Percentiles rank a stretch among this genome's conserved stretches.
These are phyloP conservation scores for Osmanthus fragrans DNA, from an alignment of 257 asterid species.

Conservation along the genomic window DNA sequence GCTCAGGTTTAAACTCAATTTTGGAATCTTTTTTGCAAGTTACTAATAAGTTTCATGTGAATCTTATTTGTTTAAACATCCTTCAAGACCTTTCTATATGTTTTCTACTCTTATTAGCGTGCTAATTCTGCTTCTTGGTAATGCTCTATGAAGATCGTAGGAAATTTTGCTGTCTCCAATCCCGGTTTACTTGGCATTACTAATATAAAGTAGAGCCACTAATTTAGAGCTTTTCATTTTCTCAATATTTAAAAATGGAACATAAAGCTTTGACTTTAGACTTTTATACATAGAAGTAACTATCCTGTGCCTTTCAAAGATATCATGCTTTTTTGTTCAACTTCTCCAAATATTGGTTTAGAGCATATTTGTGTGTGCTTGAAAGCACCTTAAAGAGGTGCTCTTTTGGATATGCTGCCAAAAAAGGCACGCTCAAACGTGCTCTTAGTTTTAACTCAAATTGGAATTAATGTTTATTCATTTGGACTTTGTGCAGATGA, in stretches of 20 bases:
- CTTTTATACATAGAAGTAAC: background rate
- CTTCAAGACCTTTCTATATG: no score
- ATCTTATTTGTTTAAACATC: no score
- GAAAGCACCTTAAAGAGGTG: background rate
- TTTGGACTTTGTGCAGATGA: conserved; percentile 8
- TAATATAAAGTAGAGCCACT: no score
- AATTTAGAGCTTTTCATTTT: no score
- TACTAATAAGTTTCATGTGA: no score
- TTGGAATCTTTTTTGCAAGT: background rate
- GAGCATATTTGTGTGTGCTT: background rate
- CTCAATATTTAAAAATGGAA: no score
- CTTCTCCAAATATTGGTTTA: background rate
- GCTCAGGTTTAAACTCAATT: background rate
- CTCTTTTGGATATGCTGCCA: background rate
- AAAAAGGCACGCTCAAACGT: background rate
- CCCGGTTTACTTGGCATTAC: no score
- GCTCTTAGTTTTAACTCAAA: background rate
- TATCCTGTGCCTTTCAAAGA: no score
- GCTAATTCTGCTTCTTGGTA: no score
- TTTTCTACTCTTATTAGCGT: no score
- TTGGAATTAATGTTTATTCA: background rate
- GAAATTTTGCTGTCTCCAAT: no score
- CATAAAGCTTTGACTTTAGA: background rate
- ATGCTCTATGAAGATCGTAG: no score
- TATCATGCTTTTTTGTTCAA: background rate